These are phyloP conservation scores for Suillus subaureus DNA, from an alignment of 768 basidiomycete genomes.

Conservation along the genomic window DNA sequence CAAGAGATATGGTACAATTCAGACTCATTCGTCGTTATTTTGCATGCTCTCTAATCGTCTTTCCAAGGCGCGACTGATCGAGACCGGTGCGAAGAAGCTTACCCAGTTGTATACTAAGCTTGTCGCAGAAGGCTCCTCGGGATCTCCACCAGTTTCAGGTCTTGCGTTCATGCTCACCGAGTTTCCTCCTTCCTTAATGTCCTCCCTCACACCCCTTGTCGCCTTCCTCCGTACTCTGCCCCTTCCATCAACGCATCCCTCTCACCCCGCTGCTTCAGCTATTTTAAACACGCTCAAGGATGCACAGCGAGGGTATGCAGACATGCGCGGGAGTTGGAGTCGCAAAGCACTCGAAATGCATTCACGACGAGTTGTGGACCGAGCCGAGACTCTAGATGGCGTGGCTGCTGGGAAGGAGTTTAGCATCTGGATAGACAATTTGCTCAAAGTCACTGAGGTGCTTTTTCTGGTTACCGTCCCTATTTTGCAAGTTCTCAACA, in stretches of 20 bases:
- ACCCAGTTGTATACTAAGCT: constrained; percentile 83
- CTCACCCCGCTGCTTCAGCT: constrained; percentile 70
- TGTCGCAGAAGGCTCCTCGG: constrained; percentile 85
- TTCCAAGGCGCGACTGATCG: constrained; percentile 66
- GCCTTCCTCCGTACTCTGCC: constrained; percentile 72
- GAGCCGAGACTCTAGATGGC: constrained; percentile 69
- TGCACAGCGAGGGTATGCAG: constrained; percentile 80
- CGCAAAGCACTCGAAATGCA: constrained; percentile 74
- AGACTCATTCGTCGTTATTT: not conserved
- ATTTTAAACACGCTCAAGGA: constrained; percentile 71
- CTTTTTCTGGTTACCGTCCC: constrained; percentile 17
- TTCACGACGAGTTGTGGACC: constrained; percentile 67
- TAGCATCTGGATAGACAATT: constrained; percentile 65
- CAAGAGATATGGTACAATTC: constrained; percentile 53
- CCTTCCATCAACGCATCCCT: constrained; percentile 77
- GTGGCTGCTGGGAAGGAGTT: constrained; percentile 71
- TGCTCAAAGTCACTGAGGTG: constrained; percentile 71
- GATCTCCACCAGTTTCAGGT: constrained; percentile 64
- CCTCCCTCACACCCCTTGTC: constrained; percentile 64
- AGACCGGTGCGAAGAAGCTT: constrained; percentile 83
- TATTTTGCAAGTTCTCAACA: not conserved
- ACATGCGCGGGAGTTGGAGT: constrained; percentile 83
- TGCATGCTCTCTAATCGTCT: not conserved
- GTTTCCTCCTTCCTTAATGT: constrained; percentile 56
- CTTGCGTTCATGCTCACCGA: constrained; percentile 54